Conservation (phyloP, 768 basidiomycete species). For the Boletus vinaceobasis region DNA sequence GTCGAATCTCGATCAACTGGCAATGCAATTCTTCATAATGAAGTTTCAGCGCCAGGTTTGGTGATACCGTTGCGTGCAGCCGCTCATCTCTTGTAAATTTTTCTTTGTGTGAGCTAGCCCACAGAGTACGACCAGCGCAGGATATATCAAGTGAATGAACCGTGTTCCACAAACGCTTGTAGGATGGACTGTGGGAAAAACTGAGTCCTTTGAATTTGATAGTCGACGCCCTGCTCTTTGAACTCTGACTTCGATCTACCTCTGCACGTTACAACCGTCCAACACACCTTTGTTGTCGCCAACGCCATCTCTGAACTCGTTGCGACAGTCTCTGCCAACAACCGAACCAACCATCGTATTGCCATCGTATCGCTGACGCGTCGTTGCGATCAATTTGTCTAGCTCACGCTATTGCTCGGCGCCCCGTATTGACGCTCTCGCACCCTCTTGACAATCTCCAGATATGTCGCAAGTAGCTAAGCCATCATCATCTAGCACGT, state of each 20-base stretch:
- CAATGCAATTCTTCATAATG: too few species aligned
- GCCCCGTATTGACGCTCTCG: slow-evolving; percentile 8
- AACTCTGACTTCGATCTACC: slow-evolving; percentile 31
- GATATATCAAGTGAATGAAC: not conserved
- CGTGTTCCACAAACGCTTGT: not conserved
- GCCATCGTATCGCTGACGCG: slow-evolving; percentile 20
- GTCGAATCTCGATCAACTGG: too few species aligned
- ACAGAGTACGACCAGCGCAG: not conserved
- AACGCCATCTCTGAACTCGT: slow-evolving; percentile 9
- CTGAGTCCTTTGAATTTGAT: slow-evolving; percentile 25
- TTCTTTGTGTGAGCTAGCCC: not conserved
- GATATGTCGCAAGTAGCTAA: slow-evolving; percentile 32
- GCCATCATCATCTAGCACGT: slow-evolving; percentile 33
- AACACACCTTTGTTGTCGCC: slow-evolving; percentile 11
- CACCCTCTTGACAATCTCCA: slow-evolving; percentile 9
- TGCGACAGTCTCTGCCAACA: slow-evolving; percentile 12
- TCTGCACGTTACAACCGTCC: slow-evolving; percentile 11
- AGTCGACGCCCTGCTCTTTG: slow-evolving; percentile 21
- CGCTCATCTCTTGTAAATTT: not conserved
- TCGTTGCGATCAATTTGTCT: slow-evolving; percentile 21
- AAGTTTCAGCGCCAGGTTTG: not conserved
- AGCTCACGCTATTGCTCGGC: slow-evolving; percentile 12
- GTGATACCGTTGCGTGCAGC: not conserved
- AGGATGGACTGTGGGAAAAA: slow-evolving; percentile 26
- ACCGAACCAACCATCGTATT: slow-evolving; percentile 13